These are phyloP conservation scores for Daldinia decipiens DNA, from an alignment of 495 filamentous ascomycete genomes.

Conservation along the genomic window DNA sequence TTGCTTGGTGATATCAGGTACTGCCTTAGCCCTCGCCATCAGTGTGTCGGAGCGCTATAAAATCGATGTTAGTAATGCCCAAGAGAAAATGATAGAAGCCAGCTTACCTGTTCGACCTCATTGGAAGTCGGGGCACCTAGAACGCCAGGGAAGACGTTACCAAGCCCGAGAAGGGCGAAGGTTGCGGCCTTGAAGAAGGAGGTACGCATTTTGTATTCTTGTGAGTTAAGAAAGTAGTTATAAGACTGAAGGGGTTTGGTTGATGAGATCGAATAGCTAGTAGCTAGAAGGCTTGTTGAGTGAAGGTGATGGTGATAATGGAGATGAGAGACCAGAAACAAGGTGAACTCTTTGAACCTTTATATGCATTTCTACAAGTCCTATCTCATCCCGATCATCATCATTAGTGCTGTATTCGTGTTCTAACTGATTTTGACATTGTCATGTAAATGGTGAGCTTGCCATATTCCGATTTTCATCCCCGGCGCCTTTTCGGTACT, in stretches of 20 bases:
- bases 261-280: neutral
- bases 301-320: neutral
- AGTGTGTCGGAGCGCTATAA: neutral
- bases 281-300: neutral
- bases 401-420: neutral
- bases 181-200: neutral
- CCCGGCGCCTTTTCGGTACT: neutral
- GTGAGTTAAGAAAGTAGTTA: neutral
- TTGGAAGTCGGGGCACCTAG: constrained; percentile 2
- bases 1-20: neutral
- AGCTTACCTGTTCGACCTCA: neutral
- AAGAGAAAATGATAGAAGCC: neutral
- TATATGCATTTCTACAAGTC: neutral
- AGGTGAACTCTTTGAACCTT: neutral
- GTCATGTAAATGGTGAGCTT: neutral
- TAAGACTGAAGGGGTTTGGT: neutral
- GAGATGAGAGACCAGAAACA: neutral
- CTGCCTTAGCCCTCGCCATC: neutral
- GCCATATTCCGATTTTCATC: neutral
- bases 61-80: neutral
- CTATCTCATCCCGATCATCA: neutral
- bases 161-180: neutral
- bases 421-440: neutral
- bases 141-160: neutral
- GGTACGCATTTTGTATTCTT: neutral